These are phyloP conservation scores for Xerocomellus intermedius DNA, from an alignment of 768 basidiomycete genomes.

Conservation along the genomic window DNA sequence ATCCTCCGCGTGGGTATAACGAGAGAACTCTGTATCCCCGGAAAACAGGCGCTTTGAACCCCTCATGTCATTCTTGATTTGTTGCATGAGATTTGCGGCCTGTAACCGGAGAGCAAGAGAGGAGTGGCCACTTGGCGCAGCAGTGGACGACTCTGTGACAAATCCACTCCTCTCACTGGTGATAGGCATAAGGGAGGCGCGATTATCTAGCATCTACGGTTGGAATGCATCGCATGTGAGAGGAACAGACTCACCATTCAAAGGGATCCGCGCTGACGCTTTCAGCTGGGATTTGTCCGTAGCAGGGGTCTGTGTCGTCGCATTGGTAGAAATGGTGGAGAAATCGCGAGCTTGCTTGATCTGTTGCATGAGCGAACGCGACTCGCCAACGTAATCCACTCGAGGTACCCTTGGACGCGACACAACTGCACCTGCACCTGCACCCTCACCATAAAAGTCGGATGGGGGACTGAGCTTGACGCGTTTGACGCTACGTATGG, in stretches of 20 bases:
- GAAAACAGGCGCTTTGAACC: constrained; percentile 72
- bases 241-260: constrained; percentile 16
- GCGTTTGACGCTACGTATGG: constrained; percentile 75
- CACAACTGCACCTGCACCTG: constrained; percentile 45
- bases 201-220: constrained; percentile 12
- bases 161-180: constrained; percentile 21
- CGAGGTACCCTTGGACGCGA: constrained; percentile 47
- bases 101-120: constrained; percentile 71
- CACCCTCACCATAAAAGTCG: constrained; percentile 55
- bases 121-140: constrained; percentile 45
- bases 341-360: constrained; percentile 77
- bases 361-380: constrained; percentile 72
- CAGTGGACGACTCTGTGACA: constrained; percentile 27
- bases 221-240: not conserved
- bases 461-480: constrained; percentile 71
- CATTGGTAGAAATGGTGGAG: constrained; percentile 68
- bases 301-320: constrained; percentile 37
- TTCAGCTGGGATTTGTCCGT: constrained; percentile 12
- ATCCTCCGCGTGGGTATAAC: constrained; percentile 28
- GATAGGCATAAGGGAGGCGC: constrained; percentile 11
- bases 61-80: constrained; percentile 74
- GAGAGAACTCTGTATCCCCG: constrained; percentile 57
- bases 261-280: not conserved
- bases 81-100: constrained; percentile 80
- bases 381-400: constrained; percentile 77